Evolutionary conservation across 73 alveolate genomes (phyloP).

Genomic region (Symbiodinium natans): DNA sequence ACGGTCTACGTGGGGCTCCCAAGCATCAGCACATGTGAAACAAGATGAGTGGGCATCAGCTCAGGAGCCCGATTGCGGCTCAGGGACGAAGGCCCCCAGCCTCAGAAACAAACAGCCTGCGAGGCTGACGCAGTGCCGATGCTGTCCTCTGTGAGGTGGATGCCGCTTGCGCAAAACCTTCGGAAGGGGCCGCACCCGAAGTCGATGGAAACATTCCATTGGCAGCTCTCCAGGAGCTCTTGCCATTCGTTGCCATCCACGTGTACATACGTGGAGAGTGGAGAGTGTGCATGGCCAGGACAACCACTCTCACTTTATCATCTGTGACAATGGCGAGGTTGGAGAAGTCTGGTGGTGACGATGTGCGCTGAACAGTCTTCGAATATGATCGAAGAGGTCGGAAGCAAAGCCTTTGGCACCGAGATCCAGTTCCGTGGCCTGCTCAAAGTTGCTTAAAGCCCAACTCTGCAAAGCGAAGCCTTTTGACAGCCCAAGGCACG

Average conservation of each 20-base stretch:
- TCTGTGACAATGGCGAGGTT: conserved; percentile 71
- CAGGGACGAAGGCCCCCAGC: conserved; percentile 1
- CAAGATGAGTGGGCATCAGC: not conserved
- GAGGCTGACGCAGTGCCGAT: too few species aligned
- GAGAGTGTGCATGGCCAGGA: conserved; percentile 32
- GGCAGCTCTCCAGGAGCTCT: conserved; percentile 3
- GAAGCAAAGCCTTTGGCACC: conserved; percentile 45
- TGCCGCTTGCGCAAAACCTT: not conserved
- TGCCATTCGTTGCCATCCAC: too few species aligned
- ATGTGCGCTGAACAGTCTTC: too few species aligned
- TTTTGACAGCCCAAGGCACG: not conserved
- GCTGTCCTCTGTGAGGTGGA: too few species aligned
- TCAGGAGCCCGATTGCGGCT: not conserved
- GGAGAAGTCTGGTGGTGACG: not conserved
- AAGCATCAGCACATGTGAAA: not conserved
- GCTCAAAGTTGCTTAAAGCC: not conserved
- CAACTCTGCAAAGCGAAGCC: not conserved
- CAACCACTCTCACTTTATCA: conserved; percentile 77
- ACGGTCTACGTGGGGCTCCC: not conserved
- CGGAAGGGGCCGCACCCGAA: conserved; percentile 1
- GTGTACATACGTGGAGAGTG: too few species aligned
- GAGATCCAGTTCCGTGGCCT: conserved; percentile 35
- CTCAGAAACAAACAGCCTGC: too few species aligned
- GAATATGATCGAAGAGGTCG: conserved; percentile 19
- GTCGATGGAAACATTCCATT: not conserved